Evolutionary conservation across 257 asterid genomes (phyloP).

Genomic region (Nemophila menziesii): DNA sequence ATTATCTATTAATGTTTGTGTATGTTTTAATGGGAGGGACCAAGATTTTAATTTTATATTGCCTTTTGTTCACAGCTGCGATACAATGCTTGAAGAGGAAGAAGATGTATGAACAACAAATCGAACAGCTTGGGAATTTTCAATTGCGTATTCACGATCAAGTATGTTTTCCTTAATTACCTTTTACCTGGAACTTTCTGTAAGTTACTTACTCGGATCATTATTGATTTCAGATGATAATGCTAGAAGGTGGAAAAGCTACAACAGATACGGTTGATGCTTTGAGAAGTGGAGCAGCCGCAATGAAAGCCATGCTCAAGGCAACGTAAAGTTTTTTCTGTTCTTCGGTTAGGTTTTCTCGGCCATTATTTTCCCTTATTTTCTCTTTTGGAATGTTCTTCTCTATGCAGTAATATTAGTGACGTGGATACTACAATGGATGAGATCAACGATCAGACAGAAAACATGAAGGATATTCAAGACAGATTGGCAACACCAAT

Average conservation of each 20-base stretch:
- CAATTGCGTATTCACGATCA: conserved; percentile 30
- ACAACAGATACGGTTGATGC: conserved; percentile 66
- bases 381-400: background rate
- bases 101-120: conserved; percentile 25
- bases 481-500: conserved; percentile 29
- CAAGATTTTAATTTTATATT: background rate
- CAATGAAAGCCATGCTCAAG: conserved; percentile 68
- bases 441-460: conserved; percentile 25
- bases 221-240: conserved; percentile 37
- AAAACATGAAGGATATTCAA: conserved; percentile 26
- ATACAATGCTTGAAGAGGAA: conserved; percentile 28
- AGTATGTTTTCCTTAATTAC: conserved; percentile 6
- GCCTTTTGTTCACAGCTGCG: conserved; percentile 15
- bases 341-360: background rate
- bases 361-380: background rate
- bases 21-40: background rate
- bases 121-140: conserved; percentile 25
- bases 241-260: conserved; percentile 68
- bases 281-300: conserved; percentile 59
- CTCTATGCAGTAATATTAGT: conserved; percentile 25
- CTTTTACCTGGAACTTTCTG: background rate
- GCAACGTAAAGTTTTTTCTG: conserved; percentile 40
- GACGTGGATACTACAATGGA: conserved; percentile 35
- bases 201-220: background rate
- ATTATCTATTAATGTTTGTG: background rate